Percentiles rank a stretch among this genome's conserved stretches.
These are phyloP conservation scores for Termitomyces bulborhizus DNA, from an alignment of 768 basidiomycete genomes.

Conservation along the genomic window DNA sequence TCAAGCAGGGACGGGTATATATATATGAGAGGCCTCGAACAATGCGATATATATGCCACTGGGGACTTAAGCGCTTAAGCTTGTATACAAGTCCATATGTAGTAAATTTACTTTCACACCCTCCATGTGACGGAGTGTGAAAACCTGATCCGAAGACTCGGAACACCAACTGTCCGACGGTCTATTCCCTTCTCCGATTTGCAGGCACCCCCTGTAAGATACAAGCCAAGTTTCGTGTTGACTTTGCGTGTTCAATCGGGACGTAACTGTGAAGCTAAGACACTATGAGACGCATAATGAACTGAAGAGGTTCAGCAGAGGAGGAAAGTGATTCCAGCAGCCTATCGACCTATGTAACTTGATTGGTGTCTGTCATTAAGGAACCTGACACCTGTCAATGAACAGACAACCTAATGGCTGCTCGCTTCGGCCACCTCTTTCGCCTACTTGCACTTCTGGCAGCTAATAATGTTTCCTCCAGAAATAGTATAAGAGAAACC, in stretches of 20 bases:
- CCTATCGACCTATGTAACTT: conserved; percentile 1
- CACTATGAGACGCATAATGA: conserved; percentile 5
- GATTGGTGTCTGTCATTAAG: neutral
- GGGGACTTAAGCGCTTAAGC: neutral
- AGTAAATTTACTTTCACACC: neutral
- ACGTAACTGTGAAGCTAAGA: conserved; percentile 1
- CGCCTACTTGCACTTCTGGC: conserved; percentile 6
- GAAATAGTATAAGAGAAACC: no score
- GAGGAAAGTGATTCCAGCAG: neutral
- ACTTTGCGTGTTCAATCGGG: conserved; percentile 8
- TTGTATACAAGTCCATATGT: neutral
- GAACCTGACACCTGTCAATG: neutral
- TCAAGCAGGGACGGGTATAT: neutral
- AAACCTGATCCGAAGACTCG: neutral
- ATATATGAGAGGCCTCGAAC: neutral
- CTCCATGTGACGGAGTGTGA: neutral
- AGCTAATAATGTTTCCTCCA: no score
- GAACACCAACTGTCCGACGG: no score
- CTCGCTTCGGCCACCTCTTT: conserved; percentile 7
- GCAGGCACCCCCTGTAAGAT: conserved; percentile 4
- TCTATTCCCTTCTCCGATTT: no score
- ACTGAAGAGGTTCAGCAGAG: conserved; percentile 6
- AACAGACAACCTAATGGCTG: neutral
- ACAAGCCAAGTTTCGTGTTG: conserved; percentile 5
- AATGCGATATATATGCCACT: conserved; percentile 11